Percentiles rank a stretch among this genome's conserved stretches.
Evolutionary conservation across 192 early-diverging fungal species (phyloP).

Genomic region (Haplosporangium gracile): DNA sequence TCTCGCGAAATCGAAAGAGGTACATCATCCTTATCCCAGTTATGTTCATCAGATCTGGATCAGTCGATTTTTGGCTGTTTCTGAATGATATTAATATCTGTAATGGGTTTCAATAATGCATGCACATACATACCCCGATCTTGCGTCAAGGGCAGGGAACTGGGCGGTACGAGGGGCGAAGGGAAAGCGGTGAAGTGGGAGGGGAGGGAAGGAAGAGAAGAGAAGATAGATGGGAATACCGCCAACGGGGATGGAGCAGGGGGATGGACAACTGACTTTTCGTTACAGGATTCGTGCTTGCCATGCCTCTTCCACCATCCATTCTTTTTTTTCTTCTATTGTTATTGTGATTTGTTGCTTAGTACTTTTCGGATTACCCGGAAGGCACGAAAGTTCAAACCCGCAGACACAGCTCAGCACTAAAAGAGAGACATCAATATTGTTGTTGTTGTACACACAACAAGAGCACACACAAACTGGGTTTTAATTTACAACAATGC

Average conservation of each 20-base stretch:
- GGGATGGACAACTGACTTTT: too few species aligned
- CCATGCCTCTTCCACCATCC: neutral
- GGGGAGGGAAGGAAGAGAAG: too few species aligned
- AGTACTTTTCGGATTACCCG: neutral
- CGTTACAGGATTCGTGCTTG: too few species aligned
- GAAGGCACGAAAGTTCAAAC: neutral
- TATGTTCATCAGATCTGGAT: too few species aligned
- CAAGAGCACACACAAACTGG: neutral
- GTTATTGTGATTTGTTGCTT: neutral
- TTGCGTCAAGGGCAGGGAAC: neutral
- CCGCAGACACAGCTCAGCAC: neutral
- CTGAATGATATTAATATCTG: neutral
- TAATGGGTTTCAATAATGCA: neutral
- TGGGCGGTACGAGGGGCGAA: neutral
- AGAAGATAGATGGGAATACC: neutral
- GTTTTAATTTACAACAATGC: neutral
- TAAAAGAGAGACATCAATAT: conserved; percentile 7
- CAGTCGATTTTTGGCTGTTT: neutral
- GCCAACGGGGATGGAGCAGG: neutral
- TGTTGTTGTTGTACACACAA: neutral
- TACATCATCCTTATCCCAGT: neutral
- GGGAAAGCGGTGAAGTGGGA: neutral
- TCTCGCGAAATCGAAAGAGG: conserved; percentile 38
- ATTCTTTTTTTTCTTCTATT: neutral
- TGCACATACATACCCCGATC: neutral